phyloP scores from a whole-genome alignment of 768 basidiomycete species.

The Hypholoma fasciculare region DNA sequence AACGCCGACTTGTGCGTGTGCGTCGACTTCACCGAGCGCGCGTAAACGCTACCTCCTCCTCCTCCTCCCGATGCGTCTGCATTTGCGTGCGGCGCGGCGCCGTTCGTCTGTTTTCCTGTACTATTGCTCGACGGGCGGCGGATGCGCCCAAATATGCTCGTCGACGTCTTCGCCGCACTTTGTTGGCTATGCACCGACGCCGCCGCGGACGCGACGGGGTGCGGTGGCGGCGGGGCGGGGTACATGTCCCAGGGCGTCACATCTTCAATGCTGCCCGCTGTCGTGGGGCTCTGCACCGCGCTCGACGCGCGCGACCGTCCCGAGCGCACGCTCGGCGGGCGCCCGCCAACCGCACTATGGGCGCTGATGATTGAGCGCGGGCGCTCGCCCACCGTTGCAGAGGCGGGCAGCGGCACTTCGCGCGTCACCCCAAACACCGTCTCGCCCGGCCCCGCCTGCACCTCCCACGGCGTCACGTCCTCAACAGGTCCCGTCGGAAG shows the following conservation, averaged over 20 bases:
- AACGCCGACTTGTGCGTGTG: conserved; percentile 4
- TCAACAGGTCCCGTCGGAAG: conserved; percentile 13
- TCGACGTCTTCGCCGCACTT: neutral
- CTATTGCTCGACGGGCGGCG: neutral
- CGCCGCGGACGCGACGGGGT: neutral
- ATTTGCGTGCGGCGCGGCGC: neutral
- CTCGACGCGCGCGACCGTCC: conserved; percentile 7
- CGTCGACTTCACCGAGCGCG: conserved; percentile 5
- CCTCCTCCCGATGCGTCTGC: neutral
- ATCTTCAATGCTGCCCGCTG: conserved; percentile 17
- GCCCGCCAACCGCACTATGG: neutral
- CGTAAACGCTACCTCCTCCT: neutral
- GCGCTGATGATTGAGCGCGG: neutral
- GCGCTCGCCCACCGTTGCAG: neutral
- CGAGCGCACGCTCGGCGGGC: conserved; percentile 4
- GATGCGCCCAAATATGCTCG: neutral
- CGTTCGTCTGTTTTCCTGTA: neutral
- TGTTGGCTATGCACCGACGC: neutral
- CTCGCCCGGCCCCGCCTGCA: conserved; percentile 6
- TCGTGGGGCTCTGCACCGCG: conserved; percentile 5
- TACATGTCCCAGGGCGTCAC: conserved; percentile 19
- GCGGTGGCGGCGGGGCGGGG: conserved; percentile 4
- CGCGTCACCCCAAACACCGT: neutral
- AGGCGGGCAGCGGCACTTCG: neutral
- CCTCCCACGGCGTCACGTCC: conserved; percentile 19